Conservation (phyloP, 2,329 filamentous ascomycete species). For the Colletotrichum lupini region DNA sequence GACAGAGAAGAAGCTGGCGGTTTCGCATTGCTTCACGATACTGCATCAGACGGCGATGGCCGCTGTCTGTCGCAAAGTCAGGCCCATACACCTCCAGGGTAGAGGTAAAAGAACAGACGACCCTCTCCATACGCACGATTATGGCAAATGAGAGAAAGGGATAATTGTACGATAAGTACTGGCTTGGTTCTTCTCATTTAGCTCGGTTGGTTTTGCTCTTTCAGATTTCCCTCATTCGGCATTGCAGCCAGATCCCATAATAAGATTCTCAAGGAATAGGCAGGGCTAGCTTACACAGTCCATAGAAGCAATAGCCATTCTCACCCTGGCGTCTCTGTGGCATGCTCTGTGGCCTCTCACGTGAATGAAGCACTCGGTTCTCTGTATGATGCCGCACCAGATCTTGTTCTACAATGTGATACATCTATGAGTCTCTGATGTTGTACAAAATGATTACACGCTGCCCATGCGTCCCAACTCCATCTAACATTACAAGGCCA, state of each 20-base stretch:
- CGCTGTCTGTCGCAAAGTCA: background rate
- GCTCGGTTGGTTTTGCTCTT: background rate
- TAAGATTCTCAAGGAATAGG: background rate
- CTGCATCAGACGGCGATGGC: background rate
- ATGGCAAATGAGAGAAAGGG: background rate
- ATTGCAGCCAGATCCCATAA: background rate
- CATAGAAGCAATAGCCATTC: background rate
- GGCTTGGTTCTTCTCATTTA: background rate
- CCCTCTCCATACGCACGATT: background rate
- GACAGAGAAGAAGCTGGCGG: too few relatives aligned
- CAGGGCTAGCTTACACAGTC: background rate
- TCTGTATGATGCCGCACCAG: background rate
- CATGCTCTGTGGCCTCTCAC: background rate
- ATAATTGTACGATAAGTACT: background rate
- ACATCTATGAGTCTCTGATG: background rate
- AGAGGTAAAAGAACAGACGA: background rate
- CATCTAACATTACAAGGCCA: background rate
- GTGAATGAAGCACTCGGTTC: background rate
- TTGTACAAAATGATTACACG: conserved; percentile 16
- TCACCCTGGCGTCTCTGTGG: too few relatives aligned
- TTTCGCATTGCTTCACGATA: too few relatives aligned
- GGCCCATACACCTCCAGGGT: background rate
- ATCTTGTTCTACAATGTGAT: conserved; percentile 6
- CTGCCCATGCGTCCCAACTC: background rate
- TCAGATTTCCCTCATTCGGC: background rate